Evolutionary conservation across 179 eudicot species (phyloP).

Genomic region (Corrigiola litoralis): DNA sequence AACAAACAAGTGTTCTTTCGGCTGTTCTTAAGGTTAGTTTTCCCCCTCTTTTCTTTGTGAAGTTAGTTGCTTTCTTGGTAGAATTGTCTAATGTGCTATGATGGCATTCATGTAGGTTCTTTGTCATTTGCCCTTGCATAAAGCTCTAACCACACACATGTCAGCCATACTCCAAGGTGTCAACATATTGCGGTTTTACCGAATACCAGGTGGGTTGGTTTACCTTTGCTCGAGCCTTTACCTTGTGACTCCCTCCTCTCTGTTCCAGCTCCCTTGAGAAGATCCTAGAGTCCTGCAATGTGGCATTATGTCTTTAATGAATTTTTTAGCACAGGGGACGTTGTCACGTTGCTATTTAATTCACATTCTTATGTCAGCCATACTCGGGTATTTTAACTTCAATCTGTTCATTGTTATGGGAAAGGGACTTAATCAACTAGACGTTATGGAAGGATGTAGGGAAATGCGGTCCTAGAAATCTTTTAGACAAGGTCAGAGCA

Average conservation of each 20-base stretch:
- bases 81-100: constrained; percentile 7
- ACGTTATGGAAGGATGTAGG: too few relatives aligned
- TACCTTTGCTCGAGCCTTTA: neutral
- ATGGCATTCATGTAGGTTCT: constrained; percentile 53
- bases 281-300: neutral
- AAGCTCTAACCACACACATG: constrained; percentile 89
- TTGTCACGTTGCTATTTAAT: neutral
- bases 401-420: too few relatives aligned
- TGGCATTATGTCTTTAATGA: neutral
- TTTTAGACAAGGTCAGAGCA: too few relatives aligned
- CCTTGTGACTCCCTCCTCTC: neutral
- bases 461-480: too few relatives aligned
- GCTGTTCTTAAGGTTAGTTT: constrained; percentile 67
- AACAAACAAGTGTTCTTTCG: constrained; percentile 82
- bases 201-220: constrained; percentile 67
- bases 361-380: too few relatives aligned
- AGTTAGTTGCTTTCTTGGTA: constrained; percentile 7
- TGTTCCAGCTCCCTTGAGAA: neutral
- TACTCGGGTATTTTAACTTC: too few relatives aligned
- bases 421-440: too few relatives aligned
- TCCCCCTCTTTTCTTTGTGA: neutral
- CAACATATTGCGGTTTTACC: constrained; percentile 74
- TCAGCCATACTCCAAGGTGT: constrained; percentile 89
- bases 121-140: constrained; percentile 69
- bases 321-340: neutral